These are phyloP conservation scores for Suillus plorans DNA, from an alignment of 768 basidiomycete species.

Conservation along the genomic window DNA sequence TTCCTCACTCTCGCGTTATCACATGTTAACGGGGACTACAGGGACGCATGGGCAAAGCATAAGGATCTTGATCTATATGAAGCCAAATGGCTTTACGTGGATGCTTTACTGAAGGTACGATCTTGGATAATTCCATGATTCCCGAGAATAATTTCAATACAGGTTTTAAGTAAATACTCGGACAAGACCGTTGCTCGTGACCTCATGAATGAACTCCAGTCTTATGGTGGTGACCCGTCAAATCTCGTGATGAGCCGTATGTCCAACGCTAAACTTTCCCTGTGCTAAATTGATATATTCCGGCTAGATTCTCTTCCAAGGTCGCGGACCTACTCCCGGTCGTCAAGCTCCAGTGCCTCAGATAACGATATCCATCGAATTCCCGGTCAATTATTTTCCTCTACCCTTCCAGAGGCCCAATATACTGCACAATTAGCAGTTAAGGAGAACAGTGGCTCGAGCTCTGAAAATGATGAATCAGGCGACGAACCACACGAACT, in stretches of 20 bases:
- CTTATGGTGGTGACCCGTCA: conserved; percentile 67
- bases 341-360: conserved; percentile 64
- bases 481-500: conserved; percentile 50
- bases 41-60: conserved; percentile 97
- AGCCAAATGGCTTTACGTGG: conserved; percentile 89
- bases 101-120: conserved; percentile 76
- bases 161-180: conserved; percentile 82
- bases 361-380: conserved; percentile 31
- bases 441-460: conserved; percentile 32
- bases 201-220: conserved; percentile 74
- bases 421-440: conserved; percentile 18
- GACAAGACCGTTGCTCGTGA: conserved; percentile 77
- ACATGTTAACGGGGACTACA: conserved; percentile 32
- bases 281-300: background rate
- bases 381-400: conserved; percentile 5
- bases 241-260: conserved; percentile 68
- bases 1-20: conserved; percentile 13
- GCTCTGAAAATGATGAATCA: conserved; percentile 46
- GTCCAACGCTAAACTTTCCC: conserved; percentile 21
- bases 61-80: conserved; percentile 75
- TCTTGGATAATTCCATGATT: background rate
- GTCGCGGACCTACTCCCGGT: conserved; percentile 54
- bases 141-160: conserved; percentile 5
- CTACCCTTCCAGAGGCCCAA: conserved; percentile 17
- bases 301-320: conserved; percentile 37